Evolutionary conservation across 176 grass and related monocot species (phyloP), one percentile per base, ranked within the genome.

Genomic region (Leersia perrieri): DNA sequence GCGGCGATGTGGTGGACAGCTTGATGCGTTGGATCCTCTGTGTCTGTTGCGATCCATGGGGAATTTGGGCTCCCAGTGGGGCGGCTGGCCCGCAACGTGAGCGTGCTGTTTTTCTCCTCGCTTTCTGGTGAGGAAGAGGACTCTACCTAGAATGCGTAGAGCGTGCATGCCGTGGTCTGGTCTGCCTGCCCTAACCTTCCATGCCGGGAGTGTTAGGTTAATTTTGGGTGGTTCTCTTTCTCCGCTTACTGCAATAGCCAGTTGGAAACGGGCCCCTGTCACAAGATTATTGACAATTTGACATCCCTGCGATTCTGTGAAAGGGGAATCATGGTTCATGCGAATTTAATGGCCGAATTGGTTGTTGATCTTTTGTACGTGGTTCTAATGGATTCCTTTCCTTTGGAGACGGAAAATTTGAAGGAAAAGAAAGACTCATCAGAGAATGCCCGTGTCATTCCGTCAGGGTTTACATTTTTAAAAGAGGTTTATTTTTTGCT

Each of bases 1-100:
- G 55, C 53, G 60, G 35, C 31, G 20, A 39, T 51, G 72, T 83
- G 80, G 0, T 44, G 66, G 74, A 77, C 86, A 88, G 67, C 86
- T 79, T 14, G 80, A 12, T 44, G 64, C 9, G 72, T 47, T 3
- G 85, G 79, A 87, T 87, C 38, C 79, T 82, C 72, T 85, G 72
- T 18, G 38, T 53, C 49, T n/a, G 49, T 18, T 51, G 49, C 49
- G 49, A 28, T 63, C 49, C 51, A 22, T 11, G 11, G 71, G 26
- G 28, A 27, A 15, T 16, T 30, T 14, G 57, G 10, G 62, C 34
- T 41, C 16, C 7, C 15, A 23, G 6, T 49, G 73, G 29, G 44
- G 34, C 34, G 25, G 16, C 23, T 60, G 45, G 81, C 79, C 79
- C 85, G 57, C 79, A 40, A 3, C 79, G 40, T 13, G 85, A 71